Evolutionary conservation across 768 basidiomycete genomes (phyloP).

Genomic region (Podaxis sp.): DNA sequence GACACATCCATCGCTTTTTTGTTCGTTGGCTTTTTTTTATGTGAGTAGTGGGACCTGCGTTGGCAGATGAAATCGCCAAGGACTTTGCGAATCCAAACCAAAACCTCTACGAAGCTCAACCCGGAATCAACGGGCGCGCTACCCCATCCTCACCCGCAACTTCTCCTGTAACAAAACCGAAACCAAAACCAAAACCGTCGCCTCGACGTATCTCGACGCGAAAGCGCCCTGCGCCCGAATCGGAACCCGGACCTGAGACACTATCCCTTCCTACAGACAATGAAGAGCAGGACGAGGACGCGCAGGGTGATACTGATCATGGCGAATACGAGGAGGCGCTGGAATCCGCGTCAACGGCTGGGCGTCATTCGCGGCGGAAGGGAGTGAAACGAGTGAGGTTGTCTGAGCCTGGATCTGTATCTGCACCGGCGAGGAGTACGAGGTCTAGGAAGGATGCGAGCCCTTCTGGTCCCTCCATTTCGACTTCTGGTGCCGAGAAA

Average conservation of each 20-base stretch:
- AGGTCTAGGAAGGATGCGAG: not conserved
- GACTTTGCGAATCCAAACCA: not conserved
- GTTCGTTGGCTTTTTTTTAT: not conserved
- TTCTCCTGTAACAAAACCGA: not conserved
- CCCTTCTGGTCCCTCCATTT: not conserved
- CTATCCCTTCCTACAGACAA: not conserved
- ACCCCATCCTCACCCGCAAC: not conserved
- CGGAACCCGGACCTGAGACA: not conserved
- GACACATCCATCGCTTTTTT: not conserved
- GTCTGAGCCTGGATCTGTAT: constrained; percentile 6
- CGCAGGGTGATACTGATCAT: constrained; percentile 3
- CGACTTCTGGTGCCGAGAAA: not conserved
- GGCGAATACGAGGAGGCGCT: not conserved
- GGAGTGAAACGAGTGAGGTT: constrained; percentile 1
- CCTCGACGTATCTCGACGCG: not conserved
- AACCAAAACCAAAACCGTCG: not conserved
- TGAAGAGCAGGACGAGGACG: not conserved
- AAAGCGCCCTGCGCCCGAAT: constrained; percentile 6
- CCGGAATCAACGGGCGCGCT: not conserved
- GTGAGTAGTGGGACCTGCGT: constrained; percentile 8
- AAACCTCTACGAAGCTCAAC: not conserved
- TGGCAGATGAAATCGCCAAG: constrained; percentile 3
- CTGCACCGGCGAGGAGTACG: not conserved
- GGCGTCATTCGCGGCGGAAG: not conserved
- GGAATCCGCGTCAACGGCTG: not conserved